Evolutionary conservation across 2,329 filamentous ascomycete genomes (phyloP).

Genomic region (Hypoxylon sp.): DNA sequence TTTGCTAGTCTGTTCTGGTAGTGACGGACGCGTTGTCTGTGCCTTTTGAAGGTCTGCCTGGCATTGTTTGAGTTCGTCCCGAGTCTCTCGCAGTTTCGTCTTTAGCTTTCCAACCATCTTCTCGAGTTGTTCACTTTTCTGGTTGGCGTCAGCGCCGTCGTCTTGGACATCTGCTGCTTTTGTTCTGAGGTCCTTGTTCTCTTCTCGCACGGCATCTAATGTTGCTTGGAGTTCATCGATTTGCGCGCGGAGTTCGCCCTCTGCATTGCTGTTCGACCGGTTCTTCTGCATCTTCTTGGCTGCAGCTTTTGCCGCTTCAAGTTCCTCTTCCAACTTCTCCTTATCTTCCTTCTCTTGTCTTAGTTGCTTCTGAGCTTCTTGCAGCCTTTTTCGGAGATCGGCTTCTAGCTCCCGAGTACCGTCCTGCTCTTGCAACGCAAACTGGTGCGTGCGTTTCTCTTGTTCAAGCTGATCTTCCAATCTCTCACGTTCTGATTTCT

Average conservation of each 20-base stretch:
- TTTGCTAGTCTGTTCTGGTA: constrained; percentile 44
- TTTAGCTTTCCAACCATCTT: constrained; percentile 74
- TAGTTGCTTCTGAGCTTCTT: constrained; percentile 43
- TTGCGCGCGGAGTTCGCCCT: constrained; percentile 43
- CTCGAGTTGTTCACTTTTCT: constrained; percentile 70
- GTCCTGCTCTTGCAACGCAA: constrained; percentile 44
- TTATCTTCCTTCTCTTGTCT: constrained; percentile 44
- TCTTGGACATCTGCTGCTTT: constrained; percentile 52
- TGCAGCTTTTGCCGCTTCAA: constrained; percentile 43
- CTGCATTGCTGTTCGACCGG: constrained; percentile 25
- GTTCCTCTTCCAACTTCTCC: constrained; percentile 48
- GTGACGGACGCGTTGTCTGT: constrained; percentile 50
- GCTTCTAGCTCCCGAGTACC: constrained; percentile 44
- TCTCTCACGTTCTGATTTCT: constrained; percentile 44
- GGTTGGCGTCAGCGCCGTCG: constrained; percentile 64
- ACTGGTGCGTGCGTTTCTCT: constrained; percentile 42
- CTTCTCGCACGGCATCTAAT: constrained; percentile 52
- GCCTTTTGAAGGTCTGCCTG: constrained; percentile 54
- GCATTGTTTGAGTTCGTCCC: constrained; percentile 75
- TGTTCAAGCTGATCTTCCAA: constrained; percentile 47
- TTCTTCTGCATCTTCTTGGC: constrained; percentile 44
- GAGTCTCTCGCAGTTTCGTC: constrained; percentile 72
- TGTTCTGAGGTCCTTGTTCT: constrained; percentile 41
- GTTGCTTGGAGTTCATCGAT: constrained; percentile 44
- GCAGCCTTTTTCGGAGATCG: constrained; percentile 46